Base-by-base conservation (phyloP, 768 basidiomycete genomes). In the Tubosaeta brunneosetosa region DNA sequence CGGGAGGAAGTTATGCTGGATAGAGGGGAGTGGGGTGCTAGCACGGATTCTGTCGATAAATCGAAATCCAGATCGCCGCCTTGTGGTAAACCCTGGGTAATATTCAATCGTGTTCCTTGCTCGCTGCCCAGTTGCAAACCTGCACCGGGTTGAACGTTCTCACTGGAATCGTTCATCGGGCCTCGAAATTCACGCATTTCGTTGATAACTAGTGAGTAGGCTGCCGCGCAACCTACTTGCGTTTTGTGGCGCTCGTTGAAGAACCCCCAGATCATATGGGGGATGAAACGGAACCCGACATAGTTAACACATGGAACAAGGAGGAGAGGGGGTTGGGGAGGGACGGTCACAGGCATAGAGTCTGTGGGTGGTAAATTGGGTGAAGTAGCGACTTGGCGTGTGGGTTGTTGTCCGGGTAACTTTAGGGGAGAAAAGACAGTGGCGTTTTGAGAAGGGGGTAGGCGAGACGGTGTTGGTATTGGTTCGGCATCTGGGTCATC, bases 231-330 rank as follows among this genome's bases (percentile, higher is more conserved):
- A 31, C 95, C 95, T 12, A 80, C 69, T 6, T 71, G 79, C n/a
- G 92, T 91, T 63, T 88, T 84, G 44, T 82, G 73, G 8, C 93
- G 84, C 65, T 89, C 85, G 66, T 92, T 94, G 75, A 97, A 97
- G 71, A 93, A 93, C 57, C 84, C 89, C 82, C 84, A 86, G 44
- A 95, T 80, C 92, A 95, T 94, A 60, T 80, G 71, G 12, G 94
- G 94, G 51, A 95, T 84, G 62, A 90, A 88, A 27, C 77, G 79
- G 64, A 94, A 79, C 7, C 94, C 94, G 48, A 95, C 77, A 58
- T 85, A 78, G 62, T 92, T 82, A 36, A 78, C 76, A 67, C 84
- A 91, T 12, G 84, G 76, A 29, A 92, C 82, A 40, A 92, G 76
- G 25, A 91, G 78, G 49, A 97, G 73, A 2, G 95, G 87, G 1